Percentiles rank a stretch among this genome's conserved stretches.
Conservation (phyloP, 495 filamentous ascomycete genomes). For the Xylaria telfairii region DNA sequence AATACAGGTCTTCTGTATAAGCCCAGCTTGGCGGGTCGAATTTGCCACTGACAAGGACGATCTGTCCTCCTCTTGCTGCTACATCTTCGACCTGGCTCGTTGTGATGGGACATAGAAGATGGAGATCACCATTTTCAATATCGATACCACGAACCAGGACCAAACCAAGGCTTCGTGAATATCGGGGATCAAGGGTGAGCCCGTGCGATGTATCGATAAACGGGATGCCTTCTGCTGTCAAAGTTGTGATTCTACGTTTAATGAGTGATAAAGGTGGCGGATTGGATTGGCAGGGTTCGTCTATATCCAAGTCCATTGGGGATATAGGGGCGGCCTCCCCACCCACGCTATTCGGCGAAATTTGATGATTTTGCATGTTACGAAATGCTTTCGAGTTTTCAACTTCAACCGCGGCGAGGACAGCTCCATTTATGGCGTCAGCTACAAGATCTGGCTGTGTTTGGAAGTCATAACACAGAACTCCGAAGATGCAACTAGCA, state of each 20-base stretch:
- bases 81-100: conserved; percentile 37
- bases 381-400: conserved; percentile 44
- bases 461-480: conserved; percentile 57
- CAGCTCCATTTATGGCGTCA: conserved; percentile 53
- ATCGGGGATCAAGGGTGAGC: conserved; percentile 50
- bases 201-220: conserved; percentile 49
- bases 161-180: conserved; percentile 55
- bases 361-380: conserved; percentile 13
- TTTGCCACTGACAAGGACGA: conserved; percentile 63
- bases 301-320: conserved; percentile 15
- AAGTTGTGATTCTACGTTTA: conserved; percentile 12
- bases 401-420: conserved; percentile 49
- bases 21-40: conserved; percentile 66
- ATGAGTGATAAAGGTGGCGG: conserved; percentile 18
- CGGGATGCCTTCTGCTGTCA: conserved; percentile 46
- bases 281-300: neutral
- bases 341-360: neutral
- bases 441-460: conserved; percentile 44
- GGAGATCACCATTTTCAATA: conserved; percentile 47
- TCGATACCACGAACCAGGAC: conserved; percentile 64
- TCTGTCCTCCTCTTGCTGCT: conserved; percentile 37
- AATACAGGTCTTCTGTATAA: conserved; percentile 58
- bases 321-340: conserved; percentile 28
- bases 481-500: conserved; percentile 39
- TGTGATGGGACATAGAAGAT: conserved; percentile 59